A percentile compares a stretch with the other conserved stretches of the same genome.
Evolutionary conservation across 352 stramenopile genomes (phyloP).

Genomic region (Globisporangium spinosum): DNA sequence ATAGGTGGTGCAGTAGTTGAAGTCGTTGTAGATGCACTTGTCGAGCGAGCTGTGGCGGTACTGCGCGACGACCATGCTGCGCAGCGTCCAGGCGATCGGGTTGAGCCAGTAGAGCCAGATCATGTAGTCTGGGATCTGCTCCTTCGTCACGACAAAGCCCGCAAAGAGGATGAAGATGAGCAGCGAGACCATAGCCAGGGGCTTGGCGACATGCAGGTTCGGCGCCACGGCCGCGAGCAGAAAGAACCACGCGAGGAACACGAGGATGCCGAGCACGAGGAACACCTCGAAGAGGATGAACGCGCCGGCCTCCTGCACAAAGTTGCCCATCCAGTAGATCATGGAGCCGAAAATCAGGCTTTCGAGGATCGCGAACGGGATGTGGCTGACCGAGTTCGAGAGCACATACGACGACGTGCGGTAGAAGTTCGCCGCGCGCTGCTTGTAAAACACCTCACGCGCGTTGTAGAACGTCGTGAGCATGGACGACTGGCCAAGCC

Average conservation of each 20-base stretch:
- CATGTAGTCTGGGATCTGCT: conserved; percentile 48
- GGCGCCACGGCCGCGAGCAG: conserved; percentile 38
- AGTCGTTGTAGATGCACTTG: conserved; percentile 32
- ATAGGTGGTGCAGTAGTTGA: conserved; percentile 42
- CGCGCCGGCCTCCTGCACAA: conserved; percentile 37
- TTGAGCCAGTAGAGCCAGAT: conserved; percentile 79
- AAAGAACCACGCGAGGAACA: conserved; percentile 52
- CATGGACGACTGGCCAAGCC: conserved; percentile 69
- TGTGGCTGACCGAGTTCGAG: conserved; percentile 39
- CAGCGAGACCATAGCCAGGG: conserved; percentile 52
- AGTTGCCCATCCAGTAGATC: conserved; percentile 85
- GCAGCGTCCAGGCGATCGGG: conserved; percentile 53
- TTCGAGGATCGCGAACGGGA: conserved; percentile 67
- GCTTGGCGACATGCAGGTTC: conserved; percentile 49
- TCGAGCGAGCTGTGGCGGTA: conserved; percentile 38
- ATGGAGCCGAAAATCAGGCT: conserved; percentile 82
- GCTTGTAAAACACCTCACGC: conserved; percentile 83
- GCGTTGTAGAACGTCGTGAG: conserved; percentile 77
- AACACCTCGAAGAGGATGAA: conserved; percentile 76
- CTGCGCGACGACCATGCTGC: conserved; percentile 40
- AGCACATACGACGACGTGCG: conserved; percentile 80
- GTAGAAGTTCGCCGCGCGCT: conserved; percentile 86
- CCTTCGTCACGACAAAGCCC: conserved; percentile 54
- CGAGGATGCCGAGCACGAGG: conserved; percentile 60
- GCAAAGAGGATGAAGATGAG: conserved; percentile 65